phyloP scores from a whole-genome alignment of 2,329 filamentous ascomycete species.

The Sporothrix schenckii region DNA sequence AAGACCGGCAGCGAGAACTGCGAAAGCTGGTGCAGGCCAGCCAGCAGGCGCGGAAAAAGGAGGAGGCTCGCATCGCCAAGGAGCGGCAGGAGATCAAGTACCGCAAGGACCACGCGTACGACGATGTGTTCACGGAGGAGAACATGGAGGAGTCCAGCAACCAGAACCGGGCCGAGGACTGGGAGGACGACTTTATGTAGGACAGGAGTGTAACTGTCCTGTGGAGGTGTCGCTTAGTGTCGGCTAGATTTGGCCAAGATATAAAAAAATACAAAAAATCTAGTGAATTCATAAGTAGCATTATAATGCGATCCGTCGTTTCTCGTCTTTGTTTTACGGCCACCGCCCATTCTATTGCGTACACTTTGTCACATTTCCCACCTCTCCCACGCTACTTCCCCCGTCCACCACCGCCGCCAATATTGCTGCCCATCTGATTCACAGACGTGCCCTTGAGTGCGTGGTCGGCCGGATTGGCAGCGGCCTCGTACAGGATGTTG shows the following conservation, averaged over 20 bases:
- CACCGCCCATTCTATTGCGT: neutral
- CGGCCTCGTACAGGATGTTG: conserved; percentile 90
- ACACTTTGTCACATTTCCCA: neutral
- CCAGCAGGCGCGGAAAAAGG: conserved; percentile 69
- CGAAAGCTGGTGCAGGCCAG: conserved; percentile 70
- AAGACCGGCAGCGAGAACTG: conserved; percentile 71
- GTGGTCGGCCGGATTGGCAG: conserved; percentile 89
- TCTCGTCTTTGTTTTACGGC: neutral
- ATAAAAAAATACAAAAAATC: neutral
- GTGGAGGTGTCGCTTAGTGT: neutral
- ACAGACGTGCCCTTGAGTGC: conserved; percentile 61
- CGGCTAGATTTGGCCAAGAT: neutral
- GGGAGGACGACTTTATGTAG: conserved; percentile 93
- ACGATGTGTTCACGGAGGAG: conserved; percentile 85
- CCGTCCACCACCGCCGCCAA: conserved; percentile 51
- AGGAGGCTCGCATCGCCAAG: conserved; percentile 71
- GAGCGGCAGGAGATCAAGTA: conserved; percentile 88
- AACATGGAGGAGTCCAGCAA: conserved; percentile 78
- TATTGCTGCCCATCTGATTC: conserved; percentile 59
- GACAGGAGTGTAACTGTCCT: too few species aligned
- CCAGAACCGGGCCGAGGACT: conserved; percentile 75
- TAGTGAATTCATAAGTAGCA: conserved; percentile 10
- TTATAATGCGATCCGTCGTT: neutral
- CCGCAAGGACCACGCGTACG: conserved; percentile 97
- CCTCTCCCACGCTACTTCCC: neutral